Evolutionary conservation across 805 yeast species (phyloP).

Genomic region (Nematodospora valgi): DNA sequence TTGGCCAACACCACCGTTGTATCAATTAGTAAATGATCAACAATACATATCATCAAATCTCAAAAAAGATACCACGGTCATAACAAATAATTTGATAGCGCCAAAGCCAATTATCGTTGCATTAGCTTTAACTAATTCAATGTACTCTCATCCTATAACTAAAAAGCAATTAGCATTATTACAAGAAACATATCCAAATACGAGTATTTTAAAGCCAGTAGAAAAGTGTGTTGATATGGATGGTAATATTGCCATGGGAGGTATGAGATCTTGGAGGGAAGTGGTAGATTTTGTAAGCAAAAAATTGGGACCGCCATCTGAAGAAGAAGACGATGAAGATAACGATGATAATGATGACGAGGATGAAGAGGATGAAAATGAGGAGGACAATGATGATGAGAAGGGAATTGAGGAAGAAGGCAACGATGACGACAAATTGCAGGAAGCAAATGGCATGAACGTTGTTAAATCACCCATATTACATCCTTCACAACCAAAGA

Average conservation of each 20-base stretch:
- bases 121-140: constrained; percentile 20
- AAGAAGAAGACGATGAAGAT: constrained; percentile 17
- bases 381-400: constrained; percentile 11
- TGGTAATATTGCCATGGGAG: constrained; percentile 28
- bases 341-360: constrained; percentile 14
- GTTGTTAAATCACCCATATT: not conserved
- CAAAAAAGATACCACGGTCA: constrained; percentile 12
- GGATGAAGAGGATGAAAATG: constrained; percentile 10
- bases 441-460: not conserved
- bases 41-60: too few species aligned
- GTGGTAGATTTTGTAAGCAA: constrained; percentile 22
- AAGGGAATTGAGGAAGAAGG: constrained; percentile 11
- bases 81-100: constrained; percentile 14
- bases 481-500: not conserved
- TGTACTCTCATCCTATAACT: constrained; percentile 27
- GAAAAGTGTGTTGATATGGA: constrained; percentile 23
- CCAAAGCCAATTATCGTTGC: constrained; percentile 24
- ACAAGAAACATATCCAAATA: constrained; percentile 22
- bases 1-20: constrained; percentile 19
- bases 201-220: constrained; percentile 23
- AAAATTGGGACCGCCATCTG: constrained; percentile 19
- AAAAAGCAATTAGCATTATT: constrained; percentile 17
- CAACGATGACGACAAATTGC: constrained; percentile 7
- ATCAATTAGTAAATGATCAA: not conserved
- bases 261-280: constrained; percentile 26